Percentiles rank a stretch among this genome's conserved stretches.
These are phyloP conservation scores for Vigna reflexopilosa DNA, from an alignment of 306 rosid genomes.

Conservation along the genomic window DNA sequence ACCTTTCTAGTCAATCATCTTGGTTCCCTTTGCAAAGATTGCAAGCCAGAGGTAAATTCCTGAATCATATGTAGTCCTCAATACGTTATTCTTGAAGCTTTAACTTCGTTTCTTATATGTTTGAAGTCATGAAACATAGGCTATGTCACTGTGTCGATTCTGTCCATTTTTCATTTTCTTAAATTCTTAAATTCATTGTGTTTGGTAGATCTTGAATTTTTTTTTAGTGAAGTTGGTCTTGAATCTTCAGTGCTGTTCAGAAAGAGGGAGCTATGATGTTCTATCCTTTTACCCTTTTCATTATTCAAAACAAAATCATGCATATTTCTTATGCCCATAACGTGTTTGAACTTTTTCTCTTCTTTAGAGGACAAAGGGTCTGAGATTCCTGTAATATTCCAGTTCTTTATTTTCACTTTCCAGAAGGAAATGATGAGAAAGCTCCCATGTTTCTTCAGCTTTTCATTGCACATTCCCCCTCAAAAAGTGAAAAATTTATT, in stretches of 20 bases:
- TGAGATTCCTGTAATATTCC: conserved; percentile 45
- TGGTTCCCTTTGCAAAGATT: conserved; percentile 79
- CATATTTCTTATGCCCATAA: neutral
- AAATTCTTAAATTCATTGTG: neutral
- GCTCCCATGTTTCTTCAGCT: conserved; percentile 38
- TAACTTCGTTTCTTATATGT: neutral
- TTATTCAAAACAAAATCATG: neutral
- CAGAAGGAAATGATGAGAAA: conserved; percentile 32
- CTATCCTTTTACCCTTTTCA: neutral
- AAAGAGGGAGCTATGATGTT: conserved; percentile 10
- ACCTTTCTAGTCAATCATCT: conserved; percentile 71
- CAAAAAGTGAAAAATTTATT: neutral
- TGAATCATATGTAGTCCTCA: neutral
- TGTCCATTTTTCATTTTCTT: neutral
- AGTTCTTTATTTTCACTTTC: conserved; percentile 44
- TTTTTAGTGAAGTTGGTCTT: conserved; percentile 33
- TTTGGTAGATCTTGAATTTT: conserved; percentile 47
- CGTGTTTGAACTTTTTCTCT: conserved; percentile 31
- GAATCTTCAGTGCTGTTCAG: conserved; percentile 2
- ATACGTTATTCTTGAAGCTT: neutral
- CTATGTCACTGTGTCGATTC: neutral
- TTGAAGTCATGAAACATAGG: conserved; percentile 11
- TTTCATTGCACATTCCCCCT: conserved; percentile 16
- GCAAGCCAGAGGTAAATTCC: conserved; percentile 71
- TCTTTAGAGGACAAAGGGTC: conserved; percentile 53